Evolutionary conservation across 352 stramenopile species (phyloP).

Genomic region (Pythium diclinum): DNA sequence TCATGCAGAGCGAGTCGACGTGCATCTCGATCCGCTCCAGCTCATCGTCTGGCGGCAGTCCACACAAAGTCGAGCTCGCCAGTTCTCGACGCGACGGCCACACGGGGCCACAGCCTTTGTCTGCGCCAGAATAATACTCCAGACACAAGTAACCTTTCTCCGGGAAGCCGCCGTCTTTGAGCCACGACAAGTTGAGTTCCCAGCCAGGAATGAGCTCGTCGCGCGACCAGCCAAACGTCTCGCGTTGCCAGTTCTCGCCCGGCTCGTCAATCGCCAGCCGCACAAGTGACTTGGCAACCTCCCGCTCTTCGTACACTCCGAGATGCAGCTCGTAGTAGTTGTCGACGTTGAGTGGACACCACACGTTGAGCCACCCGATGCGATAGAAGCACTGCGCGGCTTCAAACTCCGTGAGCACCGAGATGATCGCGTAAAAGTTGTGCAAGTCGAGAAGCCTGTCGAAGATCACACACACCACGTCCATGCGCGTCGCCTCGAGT

Average conservation of each 20-base stretch:
- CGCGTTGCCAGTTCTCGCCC: conserved; percentile 75
- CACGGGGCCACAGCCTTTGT: conserved; percentile 68
- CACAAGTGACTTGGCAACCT: conserved; percentile 70
- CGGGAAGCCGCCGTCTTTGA: conserved; percentile 73
- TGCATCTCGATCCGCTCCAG: conserved; percentile 45
- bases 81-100: conserved; percentile 63
- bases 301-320: conserved; percentile 64
- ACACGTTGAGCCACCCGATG: conserved; percentile 72
- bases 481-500: conserved; percentile 47
- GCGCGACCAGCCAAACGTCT: conserved; percentile 75
- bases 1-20: conserved; percentile 57
- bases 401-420: conserved; percentile 53
- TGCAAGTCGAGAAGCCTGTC: conserved; percentile 63
- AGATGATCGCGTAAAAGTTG: conserved; percentile 65
- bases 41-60: conserved; percentile 39
- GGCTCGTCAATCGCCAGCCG: conserved; percentile 77
- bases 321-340: conserved; percentile 80
- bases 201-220: conserved; percentile 77
- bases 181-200: conserved; percentile 79
- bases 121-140: conserved; percentile 75
- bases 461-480: conserved; percentile 69
- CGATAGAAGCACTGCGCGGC: conserved; percentile 58
- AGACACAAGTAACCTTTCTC: conserved; percentile 74
- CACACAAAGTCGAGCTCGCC: conserved; percentile 46
- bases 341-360: conserved; percentile 61